Percentiles rank a stretch among this genome's conserved stretches.
Evolutionary conservation across 2,329 filamentous ascomycete genomes (phyloP).

Genomic region (Aphanocladium album): DNA sequence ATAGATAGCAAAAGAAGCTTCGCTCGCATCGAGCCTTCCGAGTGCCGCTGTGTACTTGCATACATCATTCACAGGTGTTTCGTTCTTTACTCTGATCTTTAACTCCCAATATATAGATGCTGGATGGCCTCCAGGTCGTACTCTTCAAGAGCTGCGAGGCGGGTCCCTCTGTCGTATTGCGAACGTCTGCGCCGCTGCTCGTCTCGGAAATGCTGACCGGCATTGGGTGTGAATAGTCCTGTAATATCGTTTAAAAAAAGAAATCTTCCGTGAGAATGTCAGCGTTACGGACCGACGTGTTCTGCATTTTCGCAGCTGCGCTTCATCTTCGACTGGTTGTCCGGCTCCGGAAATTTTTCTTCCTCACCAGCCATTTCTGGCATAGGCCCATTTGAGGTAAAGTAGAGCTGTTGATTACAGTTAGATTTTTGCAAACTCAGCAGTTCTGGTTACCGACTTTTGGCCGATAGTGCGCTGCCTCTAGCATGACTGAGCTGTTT

Average conservation of each 20-base stretch:
- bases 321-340: slow-evolving; percentile 84
- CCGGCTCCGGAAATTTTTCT: slow-evolving; percentile 69
- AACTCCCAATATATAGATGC: slow-evolving; percentile 28
- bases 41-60: slow-evolving; percentile 10
- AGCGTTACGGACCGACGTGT: slow-evolving; percentile 61
- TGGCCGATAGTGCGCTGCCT: slow-evolving; percentile 74
- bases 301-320: slow-evolving; percentile 83
- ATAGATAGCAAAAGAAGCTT: slow-evolving; percentile 7
- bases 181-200: slow-evolving; percentile 73
- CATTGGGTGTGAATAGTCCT: slow-evolving; percentile 78
- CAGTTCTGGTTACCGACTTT: slow-evolving; percentile 51
- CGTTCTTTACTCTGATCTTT: not conserved
- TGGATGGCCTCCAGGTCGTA: slow-evolving; percentile 47
- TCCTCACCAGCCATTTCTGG: slow-evolving; percentile 61
- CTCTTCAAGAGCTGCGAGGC: slow-evolving; percentile 63
- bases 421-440: not conserved
- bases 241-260: not conserved
- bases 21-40: not conserved
- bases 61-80: not conserved
- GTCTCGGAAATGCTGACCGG: slow-evolving; percentile 65
- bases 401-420: slow-evolving; percentile 41
- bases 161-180: slow-evolving; percentile 76
- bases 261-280: not conserved
- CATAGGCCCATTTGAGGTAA: slow-evolving; percentile 42
- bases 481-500: slow-evolving; percentile 93